Percentiles rank a stretch among this genome's conserved stretches.
Evolutionary conservation across 176 grass and related monocot genomes (phyloP).

Genomic region (Rhynchospora breviuscula): DNA sequence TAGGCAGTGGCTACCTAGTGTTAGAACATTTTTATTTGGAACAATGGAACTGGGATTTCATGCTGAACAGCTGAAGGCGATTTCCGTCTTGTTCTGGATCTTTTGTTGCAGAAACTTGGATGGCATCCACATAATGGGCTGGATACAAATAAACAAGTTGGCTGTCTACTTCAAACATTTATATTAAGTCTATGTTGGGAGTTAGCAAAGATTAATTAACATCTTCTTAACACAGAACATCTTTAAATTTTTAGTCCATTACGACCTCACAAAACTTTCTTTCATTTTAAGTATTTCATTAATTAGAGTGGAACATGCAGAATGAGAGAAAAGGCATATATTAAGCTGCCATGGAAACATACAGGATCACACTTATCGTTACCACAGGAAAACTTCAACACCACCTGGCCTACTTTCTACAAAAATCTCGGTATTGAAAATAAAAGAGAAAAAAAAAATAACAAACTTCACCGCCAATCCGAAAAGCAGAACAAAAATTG

Average conservation of each 20-base stretch:
- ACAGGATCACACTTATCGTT: not conserved
- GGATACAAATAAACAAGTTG: not conserved
- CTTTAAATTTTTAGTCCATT: too few species aligned
- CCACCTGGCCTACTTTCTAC: not conserved
- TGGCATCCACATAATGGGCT: too few species aligned
- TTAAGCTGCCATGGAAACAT: not conserved
- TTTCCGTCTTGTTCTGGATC: not conserved
- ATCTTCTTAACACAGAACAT: too few species aligned
- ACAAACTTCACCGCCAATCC: not conserved
- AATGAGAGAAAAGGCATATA: not conserved
- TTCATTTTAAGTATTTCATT: too few species aligned
- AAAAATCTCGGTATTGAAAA: not conserved
- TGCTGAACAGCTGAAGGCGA: not conserved
- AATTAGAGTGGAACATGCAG: too few species aligned
- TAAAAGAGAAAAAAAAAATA: not conserved
- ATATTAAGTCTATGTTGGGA: not conserved
- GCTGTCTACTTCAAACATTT: not conserved
- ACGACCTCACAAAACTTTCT: too few species aligned
- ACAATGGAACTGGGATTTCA: not conserved
- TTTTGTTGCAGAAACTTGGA: not conserved
- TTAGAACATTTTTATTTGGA: too few species aligned
- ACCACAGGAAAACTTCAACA: not conserved
- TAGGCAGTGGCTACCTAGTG: too few species aligned
- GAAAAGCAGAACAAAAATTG: not conserved
- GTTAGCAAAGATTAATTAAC: not conserved